phyloP scores from a whole-genome alignment of 805 yeast species.

The Wickerhamiella nectarea region DNA sequence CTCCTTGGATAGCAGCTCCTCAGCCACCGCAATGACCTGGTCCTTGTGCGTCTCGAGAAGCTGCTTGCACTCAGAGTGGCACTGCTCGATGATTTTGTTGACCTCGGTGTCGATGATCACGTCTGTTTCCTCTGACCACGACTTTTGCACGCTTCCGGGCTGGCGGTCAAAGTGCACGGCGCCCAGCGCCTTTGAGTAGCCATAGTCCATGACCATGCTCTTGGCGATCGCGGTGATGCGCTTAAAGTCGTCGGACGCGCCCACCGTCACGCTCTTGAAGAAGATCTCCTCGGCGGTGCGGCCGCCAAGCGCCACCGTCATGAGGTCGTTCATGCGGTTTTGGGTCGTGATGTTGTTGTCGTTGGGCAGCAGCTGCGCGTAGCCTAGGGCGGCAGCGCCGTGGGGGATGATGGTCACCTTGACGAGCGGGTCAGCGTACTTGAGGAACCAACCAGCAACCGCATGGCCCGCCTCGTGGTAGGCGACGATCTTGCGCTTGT shows the following conservation, averaged over 20 bases:
- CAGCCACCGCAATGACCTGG: constrained; percentile 58
- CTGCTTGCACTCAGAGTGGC: constrained; percentile 45
- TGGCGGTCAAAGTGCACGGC: constrained; percentile 38
- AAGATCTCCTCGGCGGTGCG: constrained; percentile 84
- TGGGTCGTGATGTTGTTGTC: constrained; percentile 69
- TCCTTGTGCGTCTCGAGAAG: constrained; percentile 45
- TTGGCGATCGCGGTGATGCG: constrained; percentile 82
- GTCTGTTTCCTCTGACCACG: constrained; percentile 64
- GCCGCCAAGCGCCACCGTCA: constrained; percentile 93
- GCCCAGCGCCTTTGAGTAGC: constrained; percentile 78
- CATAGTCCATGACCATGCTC: constrained; percentile 75
- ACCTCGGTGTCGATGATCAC: constrained; percentile 55
- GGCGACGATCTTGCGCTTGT: constrained; percentile 75
- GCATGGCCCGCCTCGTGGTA: constrained; percentile 98
- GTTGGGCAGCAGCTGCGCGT: constrained; percentile 86
- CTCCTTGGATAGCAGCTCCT: constrained; percentile 56
- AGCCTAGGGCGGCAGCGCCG: constrained; percentile 92
- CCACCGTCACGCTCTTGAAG: constrained; percentile 76
- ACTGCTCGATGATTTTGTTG: constrained; percentile 49
- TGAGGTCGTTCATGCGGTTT: constrained; percentile 65
- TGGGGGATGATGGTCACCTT: constrained; percentile 92
- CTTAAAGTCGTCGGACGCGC: constrained; percentile 87
- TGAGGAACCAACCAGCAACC: constrained; percentile 83
- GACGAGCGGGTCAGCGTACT: constrained; percentile 77
- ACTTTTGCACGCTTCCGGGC: constrained; percentile 41